phyloP scores from a whole-genome alignment of 2,329 filamentous ascomycete species.

The Fusarium domesticum region DNA sequence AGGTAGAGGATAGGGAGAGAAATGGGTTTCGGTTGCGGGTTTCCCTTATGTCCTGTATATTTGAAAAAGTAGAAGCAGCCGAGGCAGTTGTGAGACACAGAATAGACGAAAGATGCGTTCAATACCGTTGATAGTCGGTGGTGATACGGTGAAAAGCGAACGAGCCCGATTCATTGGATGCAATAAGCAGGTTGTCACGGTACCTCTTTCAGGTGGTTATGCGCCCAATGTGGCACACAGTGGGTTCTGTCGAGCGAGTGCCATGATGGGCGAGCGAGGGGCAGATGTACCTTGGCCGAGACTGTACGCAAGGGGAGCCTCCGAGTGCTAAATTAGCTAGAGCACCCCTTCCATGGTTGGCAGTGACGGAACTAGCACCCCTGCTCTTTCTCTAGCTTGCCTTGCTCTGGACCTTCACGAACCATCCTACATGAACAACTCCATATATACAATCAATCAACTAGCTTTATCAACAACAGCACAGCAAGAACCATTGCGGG shows the following conservation, averaged over 20 bases:
- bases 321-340: slow-evolving; percentile 1
- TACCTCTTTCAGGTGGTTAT: too few species aligned
- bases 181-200: not conserved
- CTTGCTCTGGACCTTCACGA: not conserved
- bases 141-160: too few species aligned
- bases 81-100: too few species aligned
- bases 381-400: not conserved
- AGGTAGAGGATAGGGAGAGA: not conserved
- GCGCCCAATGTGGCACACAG: too few species aligned
- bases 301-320: not conserved
- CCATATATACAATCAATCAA: not conserved
- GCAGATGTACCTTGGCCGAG: not conserved
- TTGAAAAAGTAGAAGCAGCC: too few species aligned
- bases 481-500: not conserved
- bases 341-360: not conserved
- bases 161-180: too few species aligned
- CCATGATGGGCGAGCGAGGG: too few species aligned
- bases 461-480: not conserved
- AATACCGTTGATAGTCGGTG: too few species aligned
- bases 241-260: too few species aligned
- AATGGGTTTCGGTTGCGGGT: not conserved
- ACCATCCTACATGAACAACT: not conserved
- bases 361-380: not conserved
- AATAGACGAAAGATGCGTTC: too few species aligned
- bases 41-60: too few species aligned